Base-by-base conservation (phyloP, 1,284 basidiomycete species). In the Moesziomyces globuligerus region DNA sequence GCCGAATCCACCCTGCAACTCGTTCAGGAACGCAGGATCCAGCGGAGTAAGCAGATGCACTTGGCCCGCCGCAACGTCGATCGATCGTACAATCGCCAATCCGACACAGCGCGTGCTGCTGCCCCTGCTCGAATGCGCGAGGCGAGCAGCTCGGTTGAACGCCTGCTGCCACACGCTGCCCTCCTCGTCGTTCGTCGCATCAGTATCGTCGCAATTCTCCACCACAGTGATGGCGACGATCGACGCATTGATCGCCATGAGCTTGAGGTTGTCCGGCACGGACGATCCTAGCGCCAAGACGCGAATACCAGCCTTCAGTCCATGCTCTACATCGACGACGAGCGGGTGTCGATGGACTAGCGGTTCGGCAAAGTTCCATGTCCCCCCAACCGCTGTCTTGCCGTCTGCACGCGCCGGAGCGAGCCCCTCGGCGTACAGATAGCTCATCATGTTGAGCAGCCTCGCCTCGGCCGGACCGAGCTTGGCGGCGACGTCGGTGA, bases 201-300 rank as follows among this genome's bases (percentile, higher is more conserved):
- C 48, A 18, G 28, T 29, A 11, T 40, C 29, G 41, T 25, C 44
- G 7, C 44, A n/a, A 13, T 28, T 2, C 25, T 54, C 55, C 17
- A 39, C 36, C 18, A 67, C 58, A 29, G 74, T 57, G 25, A 81
- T 53, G 5, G 70, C 93, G 7, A 96, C 91, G 21, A 98, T 74
- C 1, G 89, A 88, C 0, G 91, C 90, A 68, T 93, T 93, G 41
- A 98, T 84, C 0, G 92, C 92, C 4, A 87, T 84, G 1, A 83
- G 83, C 39, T 56, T 53, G 20, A 24, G 55, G 34, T 36, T 48
- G 42, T 69, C 67, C 6, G 66, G 70, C 10, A 79, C 70, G 11
- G 53, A 54, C 7, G 71, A 75, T 7, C 74, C 72, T 10, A 59
- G 32, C 6, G 68, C 52, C 28, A 81, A 50, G 17, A 79, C 52